Conservation (phyloP, 2,329 filamentous ascomycete genomes). For the Trichoderma sp. region DNA sequence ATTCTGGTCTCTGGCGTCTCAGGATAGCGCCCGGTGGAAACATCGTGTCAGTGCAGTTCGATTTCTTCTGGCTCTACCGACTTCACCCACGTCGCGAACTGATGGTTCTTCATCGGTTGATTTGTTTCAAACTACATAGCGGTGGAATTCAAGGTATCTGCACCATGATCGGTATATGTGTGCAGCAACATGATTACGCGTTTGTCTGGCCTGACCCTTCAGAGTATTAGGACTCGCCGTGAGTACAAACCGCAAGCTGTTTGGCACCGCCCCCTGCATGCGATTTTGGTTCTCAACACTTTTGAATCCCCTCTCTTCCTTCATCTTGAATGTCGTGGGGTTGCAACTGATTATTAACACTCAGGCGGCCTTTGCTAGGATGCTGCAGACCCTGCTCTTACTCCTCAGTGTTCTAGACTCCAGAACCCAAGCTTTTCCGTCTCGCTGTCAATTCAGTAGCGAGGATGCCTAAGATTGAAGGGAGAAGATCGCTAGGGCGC, state of each 20-base stretch:
- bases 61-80: constrained; percentile 13
- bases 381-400: background rate
- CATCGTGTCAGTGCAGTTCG: constrained; percentile 11
- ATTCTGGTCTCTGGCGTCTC: constrained; percentile 16
- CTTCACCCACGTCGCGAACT: constrained; percentile 9
- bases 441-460: constrained; percentile 3
- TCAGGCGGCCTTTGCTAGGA: background rate
- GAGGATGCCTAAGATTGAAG: constrained; percentile 21
- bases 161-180: background rate
- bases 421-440: background rate
- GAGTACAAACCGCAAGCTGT: background rate
- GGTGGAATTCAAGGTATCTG: background rate
- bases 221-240: background rate
- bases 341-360: background rate
- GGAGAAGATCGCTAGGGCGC: constrained; percentile 15
- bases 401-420: constrained; percentile 10
- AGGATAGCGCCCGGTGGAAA: constrained; percentile 15
- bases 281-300: background rate
- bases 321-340: background rate
- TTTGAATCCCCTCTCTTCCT: background rate
- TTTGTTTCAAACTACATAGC: constrained; percentile 21
- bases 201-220: constrained; percentile 16
- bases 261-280: background rate
- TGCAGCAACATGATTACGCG: background rate
- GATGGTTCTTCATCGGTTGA: constrained; percentile 6